These are phyloP conservation scores for Theobroma grandiflorum DNA, from an alignment of 441 rosid genomes.

Conservation along the genomic window DNA sequence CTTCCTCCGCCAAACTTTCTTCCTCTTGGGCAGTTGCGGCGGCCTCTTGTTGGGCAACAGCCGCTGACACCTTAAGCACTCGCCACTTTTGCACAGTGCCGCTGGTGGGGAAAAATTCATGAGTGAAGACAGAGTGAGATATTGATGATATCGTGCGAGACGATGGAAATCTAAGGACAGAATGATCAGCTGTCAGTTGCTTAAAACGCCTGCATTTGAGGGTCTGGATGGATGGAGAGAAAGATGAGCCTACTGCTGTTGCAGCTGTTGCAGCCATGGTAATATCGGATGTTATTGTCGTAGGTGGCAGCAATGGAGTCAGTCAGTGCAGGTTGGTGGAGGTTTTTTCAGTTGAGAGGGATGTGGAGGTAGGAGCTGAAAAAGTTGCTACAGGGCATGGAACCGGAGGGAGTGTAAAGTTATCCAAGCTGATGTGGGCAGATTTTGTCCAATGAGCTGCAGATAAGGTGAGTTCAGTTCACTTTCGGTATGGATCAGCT, in stretches of 20 bases:
- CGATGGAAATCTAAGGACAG: slow-evolving; percentile 34
- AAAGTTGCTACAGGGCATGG: neutral
- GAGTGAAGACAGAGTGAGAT: slow-evolving; percentile 30
- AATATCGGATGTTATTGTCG: too few relatives aligned
- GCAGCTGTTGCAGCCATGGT: slow-evolving; percentile 49
- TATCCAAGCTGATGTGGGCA: slow-evolving; percentile 50
- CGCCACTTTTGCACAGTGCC: slow-evolving; percentile 40
- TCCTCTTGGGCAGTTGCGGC: slow-evolving; percentile 24
- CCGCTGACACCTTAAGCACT: slow-evolving; percentile 47
- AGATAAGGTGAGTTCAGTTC: slow-evolving; percentile 40
- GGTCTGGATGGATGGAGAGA: slow-evolving; percentile 50
- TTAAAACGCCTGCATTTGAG: slow-evolving; percentile 45
- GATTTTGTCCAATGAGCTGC: slow-evolving; percentile 44
- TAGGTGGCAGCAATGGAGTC: neutral
- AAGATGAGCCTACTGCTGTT: slow-evolving; percentile 46
- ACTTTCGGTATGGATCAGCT: slow-evolving; percentile 23
- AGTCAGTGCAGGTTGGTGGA: slow-evolving; percentile 26
- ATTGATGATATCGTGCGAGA: slow-evolving; percentile 6
- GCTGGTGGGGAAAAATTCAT: slow-evolving; percentile 32
- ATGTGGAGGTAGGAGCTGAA: neutral
- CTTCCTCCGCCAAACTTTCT: slow-evolving; percentile 35
- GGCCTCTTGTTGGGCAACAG: slow-evolving; percentile 59
- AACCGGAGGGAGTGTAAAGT: neutral
- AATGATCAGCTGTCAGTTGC: slow-evolving; percentile 31
- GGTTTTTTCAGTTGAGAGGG: slow-evolving; percentile 27